Base-by-base conservation (phyloP, 345 rosid genomes). In the Salix koriyanagi region DNA sequence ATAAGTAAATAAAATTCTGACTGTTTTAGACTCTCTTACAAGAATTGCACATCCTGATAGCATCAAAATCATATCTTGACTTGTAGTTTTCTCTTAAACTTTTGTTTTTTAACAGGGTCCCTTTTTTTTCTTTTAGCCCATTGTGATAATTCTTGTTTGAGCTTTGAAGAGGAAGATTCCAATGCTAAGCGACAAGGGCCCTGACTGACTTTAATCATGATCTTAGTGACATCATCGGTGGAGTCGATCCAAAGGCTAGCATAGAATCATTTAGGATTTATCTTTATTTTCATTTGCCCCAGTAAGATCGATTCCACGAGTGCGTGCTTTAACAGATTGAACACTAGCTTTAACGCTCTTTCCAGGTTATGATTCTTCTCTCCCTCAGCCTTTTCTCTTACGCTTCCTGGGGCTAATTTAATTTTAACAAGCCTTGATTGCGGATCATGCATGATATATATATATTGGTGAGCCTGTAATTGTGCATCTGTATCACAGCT, bases 291-390 rank as follows among this genome's bases (percentile, higher is more conserved):
- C 10, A 74, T 50, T 34, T 28, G 15, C 39, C 60, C 16, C 65
- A 15, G 7, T n/a, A 26, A 36, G 39, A 34, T 34, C 36, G 36
- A 14, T 65, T 21, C 32, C 67, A 21, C 44, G 6, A 50, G 66
- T 75, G 34, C 73, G 66, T 75, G 34, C 73, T 39, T 71, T 60
- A 10, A 13, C 54, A 13, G 48, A 11, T 19, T 71, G 61, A 58
- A 62, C 46, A 68, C 61, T 16, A 75, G 65, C 75, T 79, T 62
- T 30, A 54, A 26, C 62, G 74, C 11, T 58, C 60, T 62, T 64
- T 44, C 42, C 77, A 34, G 58, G 34, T 21, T 65, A 16, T 58
- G 46, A 65, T 77, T 30, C 44, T 36, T 36, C 65, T 46, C 62
- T 67, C 50, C 28, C 37, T 58, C 34, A 13, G 1, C 5, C 5